Percentiles rank a stretch among this genome's conserved stretches.
Evolutionary conservation across 2,329 filamentous ascomycete species (phyloP).

Genomic region (Colletotrichum sp.): DNA sequence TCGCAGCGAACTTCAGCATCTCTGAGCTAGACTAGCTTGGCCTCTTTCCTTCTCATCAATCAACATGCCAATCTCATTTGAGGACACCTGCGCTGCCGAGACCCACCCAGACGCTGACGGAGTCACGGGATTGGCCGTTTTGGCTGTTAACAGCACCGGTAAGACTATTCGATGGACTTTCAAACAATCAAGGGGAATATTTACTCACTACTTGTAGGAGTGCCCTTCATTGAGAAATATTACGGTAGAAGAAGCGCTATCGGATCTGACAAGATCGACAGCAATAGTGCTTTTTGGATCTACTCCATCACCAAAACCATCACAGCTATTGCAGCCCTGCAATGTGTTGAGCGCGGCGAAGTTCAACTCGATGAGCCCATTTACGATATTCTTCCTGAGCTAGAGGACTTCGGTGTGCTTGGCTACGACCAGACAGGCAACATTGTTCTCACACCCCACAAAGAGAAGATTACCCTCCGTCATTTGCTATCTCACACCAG

Average conservation of each 20-base stretch:
- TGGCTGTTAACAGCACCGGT: background rate
- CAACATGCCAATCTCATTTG: background rate
- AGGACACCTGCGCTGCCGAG: background rate
- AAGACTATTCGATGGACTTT: background rate
- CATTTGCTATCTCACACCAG: background rate
- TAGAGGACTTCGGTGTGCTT: background rate
- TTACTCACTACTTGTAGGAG: background rate
- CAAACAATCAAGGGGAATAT: background rate
- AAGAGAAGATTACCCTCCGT: background rate
- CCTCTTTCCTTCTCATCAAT: background rate
- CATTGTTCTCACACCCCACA: background rate
- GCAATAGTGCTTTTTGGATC: background rate
- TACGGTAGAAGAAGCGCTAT: background rate
- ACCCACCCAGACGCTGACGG: background rate
- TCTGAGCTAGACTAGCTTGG: background rate
- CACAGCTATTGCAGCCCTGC: background rate
- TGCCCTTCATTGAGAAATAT: background rate
- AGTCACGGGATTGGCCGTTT: background rate
- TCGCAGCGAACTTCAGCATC: rapidly evolving
- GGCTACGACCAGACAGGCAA: background rate
- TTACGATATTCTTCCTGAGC: background rate
- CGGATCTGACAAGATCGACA: background rate
- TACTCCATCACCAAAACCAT: background rate
- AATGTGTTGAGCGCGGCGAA: background rate
- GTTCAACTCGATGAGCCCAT: background rate